Base-by-base conservation (phyloP, 768 basidiomycete species). In the Steccherinum ochraceum region DNA sequence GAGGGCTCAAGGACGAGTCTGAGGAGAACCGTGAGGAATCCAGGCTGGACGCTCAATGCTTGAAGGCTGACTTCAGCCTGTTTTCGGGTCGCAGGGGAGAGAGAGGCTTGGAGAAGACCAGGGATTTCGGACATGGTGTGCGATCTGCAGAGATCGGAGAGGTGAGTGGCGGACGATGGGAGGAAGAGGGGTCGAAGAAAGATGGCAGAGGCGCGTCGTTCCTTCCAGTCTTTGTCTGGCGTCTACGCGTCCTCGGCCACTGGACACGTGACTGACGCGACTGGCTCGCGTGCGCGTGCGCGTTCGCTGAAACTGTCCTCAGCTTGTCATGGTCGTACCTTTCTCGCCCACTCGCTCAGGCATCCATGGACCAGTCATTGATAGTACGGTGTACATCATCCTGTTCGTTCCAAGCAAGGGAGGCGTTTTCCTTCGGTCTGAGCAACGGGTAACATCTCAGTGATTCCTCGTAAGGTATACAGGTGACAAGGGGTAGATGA, bases 21-120 rank as follows among this genome's bases (percentile, higher is more conserved):
- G 21, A 98, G 80, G 20, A 97, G 80, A 61, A 86, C 78, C 2
- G 80, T 70, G 12, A 93, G 76, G 67, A 97, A 99, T 10, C 86
- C 88, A 2, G 77, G 76, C 59, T 93, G 87, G 4, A 68, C 52
- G 56, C 89, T 88, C 57, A 86, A 73, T 21, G 76, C 66, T 52
- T 74, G 68, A 4, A 99, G 83, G 53, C 72, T 81, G 25, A 84
- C 80, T 61, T 98, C 95, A 0, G 95, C 93, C 48, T 84, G 73
- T 66, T 90, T 89, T 53, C 91, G 71, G 0, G 81, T 80, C 12
- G 74, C 59, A 18, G 90, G 83, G 56, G 83, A 69, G 51, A 90
- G 72, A 43, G 89, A 87, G 5, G 84, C 80, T 49, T 83, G 71
- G 56, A 95, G 78, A 58, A 93, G 75, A 52, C 78, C 63, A 53